A percentile compares a stretch with the other conserved stretches of the same genome.
Conservation (phyloP, 371 early-diverging fungal species). For the Mucor ambiguus region DNA sequence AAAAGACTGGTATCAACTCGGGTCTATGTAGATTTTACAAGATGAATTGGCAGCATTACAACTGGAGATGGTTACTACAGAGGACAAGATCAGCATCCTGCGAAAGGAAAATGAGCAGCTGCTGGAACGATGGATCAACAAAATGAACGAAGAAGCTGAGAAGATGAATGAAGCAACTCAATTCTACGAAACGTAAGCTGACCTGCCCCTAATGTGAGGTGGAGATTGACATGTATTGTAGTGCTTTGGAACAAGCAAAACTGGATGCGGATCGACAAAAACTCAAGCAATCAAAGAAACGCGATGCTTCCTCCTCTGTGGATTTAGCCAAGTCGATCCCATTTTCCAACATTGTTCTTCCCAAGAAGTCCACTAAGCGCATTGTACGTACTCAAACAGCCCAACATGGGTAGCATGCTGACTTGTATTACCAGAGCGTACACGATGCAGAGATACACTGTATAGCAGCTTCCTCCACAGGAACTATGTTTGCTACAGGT, state of each 20-base stretch:
- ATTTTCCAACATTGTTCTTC: conserved; percentile 20
- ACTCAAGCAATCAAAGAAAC: conserved; percentile 22
- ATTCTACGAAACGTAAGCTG: conserved; percentile 72
- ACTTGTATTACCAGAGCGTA: conserved; percentile 36
- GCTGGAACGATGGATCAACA: conserved; percentile 88
- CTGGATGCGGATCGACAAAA: conserved; percentile 19
- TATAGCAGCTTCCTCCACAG: conserved; percentile 75
- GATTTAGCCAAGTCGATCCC: conserved; percentile 3
- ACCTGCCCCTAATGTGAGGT: background rate
- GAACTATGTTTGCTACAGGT: conserved; percentile 84
- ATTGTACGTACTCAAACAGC: conserved; percentile 13
- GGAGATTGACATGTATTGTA: background rate
- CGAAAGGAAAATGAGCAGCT: conserved; percentile 84
- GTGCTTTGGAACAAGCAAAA: conserved; percentile 37
- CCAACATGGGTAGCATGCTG: background rate
- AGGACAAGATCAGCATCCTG: conserved; percentile 75
- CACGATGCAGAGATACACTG: conserved; percentile 86
- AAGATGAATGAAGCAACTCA: conserved; percentile 93
- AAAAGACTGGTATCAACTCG: background rate
- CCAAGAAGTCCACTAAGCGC: conserved; percentile 16
- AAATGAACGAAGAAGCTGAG: conserved; percentile 92
- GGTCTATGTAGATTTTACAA: conserved; percentile 56
- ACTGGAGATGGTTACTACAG: conserved; percentile 86
- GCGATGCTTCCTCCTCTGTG: conserved; percentile 13
- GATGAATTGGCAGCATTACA: conserved; percentile 92